phyloP scores from a whole-genome alignment of 768 basidiomycete species.

The Termitomyces sp. region DNA sequence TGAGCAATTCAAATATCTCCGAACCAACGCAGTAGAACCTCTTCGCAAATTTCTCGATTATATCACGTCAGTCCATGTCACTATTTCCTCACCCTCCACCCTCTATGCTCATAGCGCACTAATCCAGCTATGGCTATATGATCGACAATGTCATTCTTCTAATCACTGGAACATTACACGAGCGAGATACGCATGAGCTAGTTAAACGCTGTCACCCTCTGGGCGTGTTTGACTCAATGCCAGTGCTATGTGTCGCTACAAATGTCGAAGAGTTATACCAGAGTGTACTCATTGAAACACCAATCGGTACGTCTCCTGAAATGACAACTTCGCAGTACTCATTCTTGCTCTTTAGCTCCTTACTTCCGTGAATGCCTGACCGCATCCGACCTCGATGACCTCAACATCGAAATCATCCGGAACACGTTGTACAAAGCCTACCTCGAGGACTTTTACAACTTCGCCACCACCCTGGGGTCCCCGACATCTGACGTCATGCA shows the following conservation, averaged over 20 bases:
- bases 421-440: conserved; percentile 99
- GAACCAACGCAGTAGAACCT: conserved; percentile 88
- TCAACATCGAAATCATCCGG: conserved; percentile 99
- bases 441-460: conserved; percentile 94
- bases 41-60: conserved; percentile 94
- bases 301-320: conserved; percentile 66
- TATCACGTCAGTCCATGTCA: conserved; percentile 72
- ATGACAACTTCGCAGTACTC: neutral
- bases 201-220: conserved; percentile 96
- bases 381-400: conserved; percentile 93
- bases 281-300: conserved; percentile 95
- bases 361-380: conserved; percentile 97
- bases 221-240: conserved; percentile 97
- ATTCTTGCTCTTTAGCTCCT: conserved; percentile 51
- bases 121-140: conserved; percentile 91
- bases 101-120: conserved; percentile 12
- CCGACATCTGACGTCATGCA: conserved; percentile 94
- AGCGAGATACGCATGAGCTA: conserved; percentile 95
- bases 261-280: conserved; percentile 98
- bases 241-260: conserved; percentile 96
- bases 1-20: conserved; percentile 94
- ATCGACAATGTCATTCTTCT: conserved; percentile 98
- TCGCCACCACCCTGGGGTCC: conserved; percentile 71
- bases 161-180: conserved; percentile 96
- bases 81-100: neutral